Base-by-base conservation (phyloP, 2,329 filamentous ascomycete species). In the Colletotrichum sp. region DNA sequence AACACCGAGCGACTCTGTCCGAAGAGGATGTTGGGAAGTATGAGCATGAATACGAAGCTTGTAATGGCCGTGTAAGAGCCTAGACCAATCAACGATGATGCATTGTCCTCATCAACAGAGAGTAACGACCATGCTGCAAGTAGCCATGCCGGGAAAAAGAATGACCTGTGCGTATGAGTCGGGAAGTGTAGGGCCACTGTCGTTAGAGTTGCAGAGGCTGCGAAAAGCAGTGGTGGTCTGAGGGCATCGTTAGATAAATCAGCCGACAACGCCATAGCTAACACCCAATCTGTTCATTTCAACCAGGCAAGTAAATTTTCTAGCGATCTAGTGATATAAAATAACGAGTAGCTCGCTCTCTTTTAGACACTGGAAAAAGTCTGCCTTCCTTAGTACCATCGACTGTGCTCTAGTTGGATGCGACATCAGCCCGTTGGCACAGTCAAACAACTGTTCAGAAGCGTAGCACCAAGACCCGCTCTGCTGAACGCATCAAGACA, bases 261-360 rank as follows among this genome's bases (percentile, higher is more conserved):
- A 2, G 28, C 12, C 8, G 26, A 26, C 26, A 32, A n/a, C 28
- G n/a, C 28, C 26, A 34, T 62, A 12, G 28, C 26, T 2, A 5
- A 15, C 28, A 32, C 8, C 6, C 1, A 32, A 13, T 16, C 7
- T 6, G 26, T 18, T 62, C 13, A 13, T n/a, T 62, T 8, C 12
- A 6, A 32, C n/a, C 15, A 30, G 3, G 3, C 3, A 16, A n/a
- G 5, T 18, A 4, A 7, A 60, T n/a, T 16, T 2, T 7, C 9
- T 2, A 13, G 2, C 1, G 9, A 13, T 21, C n/a, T 49, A 2
- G n/a, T n/a, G 10, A 21, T 21, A 2, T 49, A 0, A 3, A 49
- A 49, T 7, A 49, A 1, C 5, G 4, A 49, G 18, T 13, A 49
- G 18, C 5, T 12, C 15, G 44, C 1, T 49, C 10, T 21, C 44